A percentile compares a stretch with the other conserved stretches of the same genome.
phyloP scores from a whole-genome alignment of 306 rosid species.

The Medicago arabica region DNA sequence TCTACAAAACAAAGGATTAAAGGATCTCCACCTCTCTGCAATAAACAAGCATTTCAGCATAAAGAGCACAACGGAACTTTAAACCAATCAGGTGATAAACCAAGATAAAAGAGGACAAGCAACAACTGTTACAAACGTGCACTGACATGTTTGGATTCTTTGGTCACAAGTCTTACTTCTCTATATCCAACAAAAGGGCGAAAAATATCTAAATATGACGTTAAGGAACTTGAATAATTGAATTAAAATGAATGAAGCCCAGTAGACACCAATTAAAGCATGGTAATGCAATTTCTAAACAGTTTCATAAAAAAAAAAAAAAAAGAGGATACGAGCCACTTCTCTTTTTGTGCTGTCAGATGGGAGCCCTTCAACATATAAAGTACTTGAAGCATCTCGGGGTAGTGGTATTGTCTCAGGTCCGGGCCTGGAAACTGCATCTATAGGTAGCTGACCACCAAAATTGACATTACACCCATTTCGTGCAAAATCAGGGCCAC shows the following conservation, averaged over 20 bases:
- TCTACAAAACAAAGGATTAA: constrained; percentile 90
- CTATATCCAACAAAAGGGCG: constrained; percentile 94
- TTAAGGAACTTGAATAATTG: constrained; percentile 44
- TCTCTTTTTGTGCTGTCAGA: constrained; percentile 81
- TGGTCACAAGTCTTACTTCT: constrained; percentile 87
- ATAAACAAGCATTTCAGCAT: constrained; percentile 39
- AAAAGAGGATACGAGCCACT: constrained; percentile 87
- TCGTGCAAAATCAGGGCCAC: constrained; percentile 59
- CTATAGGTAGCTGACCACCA: constrained; percentile 66
- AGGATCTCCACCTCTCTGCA: constrained; percentile 90
- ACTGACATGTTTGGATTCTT: constrained; percentile 84
- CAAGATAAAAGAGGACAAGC: constrained; percentile 28
- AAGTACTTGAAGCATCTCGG: constrained; percentile 81
- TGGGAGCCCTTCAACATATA: constrained; percentile 93
- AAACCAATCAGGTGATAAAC: constrained; percentile 30
- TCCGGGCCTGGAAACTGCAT: constrained; percentile 61
- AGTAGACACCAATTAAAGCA: constrained; percentile 27
- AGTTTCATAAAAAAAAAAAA: constrained; percentile 27
- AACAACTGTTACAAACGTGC: constrained; percentile 26
- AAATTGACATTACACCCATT: constrained; percentile 57
- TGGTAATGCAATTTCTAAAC: constrained; percentile 20
- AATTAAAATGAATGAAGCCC: constrained; percentile 13
- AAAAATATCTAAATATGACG: constrained; percentile 64
- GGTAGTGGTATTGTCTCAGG: constrained; percentile 78
- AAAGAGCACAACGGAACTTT: constrained; percentile 17